Evolutionary conservation across 2,329 filamentous ascomycete species (phyloP).

Genomic region (Aspergillus phoenicis): DNA sequence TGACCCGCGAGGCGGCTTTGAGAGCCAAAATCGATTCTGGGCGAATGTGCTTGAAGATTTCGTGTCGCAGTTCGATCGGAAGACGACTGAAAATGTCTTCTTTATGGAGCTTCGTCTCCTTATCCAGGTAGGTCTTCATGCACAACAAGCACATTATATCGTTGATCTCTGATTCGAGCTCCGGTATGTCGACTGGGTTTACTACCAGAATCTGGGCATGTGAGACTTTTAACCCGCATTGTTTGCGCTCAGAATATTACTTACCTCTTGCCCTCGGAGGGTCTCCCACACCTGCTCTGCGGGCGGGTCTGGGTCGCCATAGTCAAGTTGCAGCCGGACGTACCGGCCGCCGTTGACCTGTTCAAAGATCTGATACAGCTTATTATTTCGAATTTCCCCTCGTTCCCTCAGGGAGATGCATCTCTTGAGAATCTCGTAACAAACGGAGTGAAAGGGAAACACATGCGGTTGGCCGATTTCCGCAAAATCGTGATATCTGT

Average conservation of each 20-base stretch:
- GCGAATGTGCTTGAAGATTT: background rate
- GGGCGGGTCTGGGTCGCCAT: slow-evolving; percentile 5
- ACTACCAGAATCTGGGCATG: background rate
- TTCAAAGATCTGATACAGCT: background rate
- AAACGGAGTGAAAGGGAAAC: slow-evolving; percentile 3
- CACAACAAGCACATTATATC: background rate
- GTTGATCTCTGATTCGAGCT: background rate
- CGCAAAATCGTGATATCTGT: slow-evolving; percentile 1
- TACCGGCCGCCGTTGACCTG: background rate
- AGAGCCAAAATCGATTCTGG: slow-evolving; percentile 1
- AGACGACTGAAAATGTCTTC: slow-evolving; percentile 1
- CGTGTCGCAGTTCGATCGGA: background rate
- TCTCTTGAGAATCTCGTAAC: slow-evolving; percentile 6
- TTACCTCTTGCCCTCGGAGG: slow-evolving; percentile 4
- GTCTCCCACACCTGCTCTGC: slow-evolving; percentile 3
- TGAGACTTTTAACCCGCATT: no score
- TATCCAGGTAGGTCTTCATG: background rate
- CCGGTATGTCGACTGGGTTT: background rate
- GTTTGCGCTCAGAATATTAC: background rate
- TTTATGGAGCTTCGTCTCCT: background rate
- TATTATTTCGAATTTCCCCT: background rate
- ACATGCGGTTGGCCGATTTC: background rate
- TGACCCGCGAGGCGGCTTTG: background rate
- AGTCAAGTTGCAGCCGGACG: slow-evolving; percentile 10
- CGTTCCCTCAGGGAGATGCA: background rate